Base-by-base conservation (phyloP, 495 filamentous ascomycete genomes). In the Daldinia bambusicola region DNA sequence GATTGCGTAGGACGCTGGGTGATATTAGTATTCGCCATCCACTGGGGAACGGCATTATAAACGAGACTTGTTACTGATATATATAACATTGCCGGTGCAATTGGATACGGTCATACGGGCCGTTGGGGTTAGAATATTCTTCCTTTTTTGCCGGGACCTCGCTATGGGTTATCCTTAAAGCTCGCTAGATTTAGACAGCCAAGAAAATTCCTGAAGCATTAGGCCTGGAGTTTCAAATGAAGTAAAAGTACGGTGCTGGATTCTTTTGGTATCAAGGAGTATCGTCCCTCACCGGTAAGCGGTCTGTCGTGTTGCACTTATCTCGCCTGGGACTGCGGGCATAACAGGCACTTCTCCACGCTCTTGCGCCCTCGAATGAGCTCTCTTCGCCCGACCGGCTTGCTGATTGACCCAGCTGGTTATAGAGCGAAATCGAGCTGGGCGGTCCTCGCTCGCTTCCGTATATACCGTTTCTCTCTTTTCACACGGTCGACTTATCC, bases 331-430 rank as follows among this genome's bases (percentile, higher is more conserved):
- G 34, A 74, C 66, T 13, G 71, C 71, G 6, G 71, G 71, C 62
- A 74, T 74, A 6, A 79, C 70, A 12, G 74, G 75, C 7, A 74
- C 70, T 45, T 75, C 63, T 12, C 59, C 66, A 12, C 67, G 56
- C 30, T 72, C 63, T 13, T 72, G 62, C 16, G 69, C 72, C 12
- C 74, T 74, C 41, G 78, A 75, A 56, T 76, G 74, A 12, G 74
- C 78, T 18, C 80, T 72, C 66, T 69, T 78, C 52, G 82, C 72
- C 1, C 83, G 77, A 1, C 79, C 79, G 31, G 77, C 77, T 69
- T 90, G 89, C 66, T 90, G 85, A 70, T 85, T 81, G 2, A 91
- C 88, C 89, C 89, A 91, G 13, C 84, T 87, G 51, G 79, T 80
- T 57, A 91, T 79, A 8, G 81, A 82, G 30, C 87, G 83, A 72